These are phyloP conservation scores for Aspergillus ibericus DNA, from an alignment of 2,329 filamentous ascomycete species.

Conservation along the genomic window DNA sequence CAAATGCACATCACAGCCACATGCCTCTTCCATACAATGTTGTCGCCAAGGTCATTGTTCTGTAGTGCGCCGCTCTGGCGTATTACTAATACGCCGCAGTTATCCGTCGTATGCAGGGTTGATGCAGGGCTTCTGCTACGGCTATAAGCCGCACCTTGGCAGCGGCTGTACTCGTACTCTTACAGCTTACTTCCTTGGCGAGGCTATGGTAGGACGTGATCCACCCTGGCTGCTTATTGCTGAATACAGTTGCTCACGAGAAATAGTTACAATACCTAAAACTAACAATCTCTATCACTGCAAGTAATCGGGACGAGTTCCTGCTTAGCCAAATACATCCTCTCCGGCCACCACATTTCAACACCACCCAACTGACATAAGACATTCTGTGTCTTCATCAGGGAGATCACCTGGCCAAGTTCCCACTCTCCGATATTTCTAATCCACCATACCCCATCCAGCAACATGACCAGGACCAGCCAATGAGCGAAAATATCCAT, in stretches of 20 bases:
- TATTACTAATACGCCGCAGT: slow-evolving; percentile 23
- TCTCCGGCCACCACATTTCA: slow-evolving; percentile 28
- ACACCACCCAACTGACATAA: slow-evolving; percentile 4
- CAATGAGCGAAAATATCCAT: slow-evolving; percentile 34
- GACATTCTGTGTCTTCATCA: slow-evolving; percentile 19
- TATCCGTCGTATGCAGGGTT: neutral
- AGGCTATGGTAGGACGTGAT: neutral
- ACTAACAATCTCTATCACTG: neutral
- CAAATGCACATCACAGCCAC: slow-evolving; percentile 16
- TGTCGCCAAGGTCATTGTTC: slow-evolving; percentile 6
- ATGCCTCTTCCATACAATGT: neutral
- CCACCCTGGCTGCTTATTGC: neutral
- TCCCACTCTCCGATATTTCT: slow-evolving; percentile 28
- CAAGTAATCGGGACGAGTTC: slow-evolving; percentile 12
- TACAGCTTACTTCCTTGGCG: neutral
- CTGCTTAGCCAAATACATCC: slow-evolving; percentile 22
- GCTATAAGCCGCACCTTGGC: neutral
- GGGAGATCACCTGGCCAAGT: slow-evolving; percentile 22
- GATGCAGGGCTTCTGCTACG: neutral
- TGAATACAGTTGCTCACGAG: neutral
- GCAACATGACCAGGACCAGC: slow-evolving; percentile 32
- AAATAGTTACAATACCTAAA: neutral
- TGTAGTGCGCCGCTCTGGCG: slow-evolving; percentile 3
- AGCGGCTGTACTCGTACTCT: neutral
- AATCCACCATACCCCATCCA: slow-evolving; percentile 39